A percentile compares a stretch with the other conserved stretches of the same genome.
Evolutionary conservation across 257 asterid genomes (phyloP).

Genomic region (Penstemon barbatus): DNA sequence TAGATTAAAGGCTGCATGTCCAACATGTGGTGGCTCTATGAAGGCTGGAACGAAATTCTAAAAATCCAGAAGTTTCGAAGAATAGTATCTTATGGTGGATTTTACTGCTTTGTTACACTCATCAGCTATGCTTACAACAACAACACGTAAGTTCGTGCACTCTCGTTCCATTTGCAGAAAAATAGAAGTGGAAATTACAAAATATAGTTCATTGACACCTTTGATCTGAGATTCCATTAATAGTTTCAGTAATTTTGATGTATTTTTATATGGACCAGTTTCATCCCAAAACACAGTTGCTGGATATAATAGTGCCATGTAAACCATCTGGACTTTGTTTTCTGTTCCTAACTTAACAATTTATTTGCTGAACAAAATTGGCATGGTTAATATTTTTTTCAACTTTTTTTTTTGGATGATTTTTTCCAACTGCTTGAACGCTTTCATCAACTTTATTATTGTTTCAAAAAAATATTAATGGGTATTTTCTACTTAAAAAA

Average conservation of each 20-base stretch:
- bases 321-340: constrained; percentile 15
- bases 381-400: background rate
- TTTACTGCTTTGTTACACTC: constrained; percentile 62
- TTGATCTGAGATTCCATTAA: too few species aligned
- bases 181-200: too few species aligned
- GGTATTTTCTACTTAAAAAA: background rate
- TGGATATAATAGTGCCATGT: background rate
- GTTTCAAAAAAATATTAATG: constrained; percentile 10
- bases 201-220: too few species aligned
- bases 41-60: constrained; percentile 63
- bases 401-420: background rate
- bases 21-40: constrained; percentile 47
- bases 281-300: background rate
- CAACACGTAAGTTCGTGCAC: constrained; percentile 65
- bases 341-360: background rate
- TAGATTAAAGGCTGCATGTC: background rate
- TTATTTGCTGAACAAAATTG: too few species aligned
- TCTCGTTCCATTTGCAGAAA: background rate
- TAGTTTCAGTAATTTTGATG: background rate
- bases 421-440: background rate
- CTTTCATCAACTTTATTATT: background rate
- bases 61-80: constrained; percentile 92
- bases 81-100: constrained; percentile 71
- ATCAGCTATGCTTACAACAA: constrained; percentile 73
- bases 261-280: background rate